Evolutionary conservation across 23 red algal genomes (phyloP).

Genomic region (Chondrus crispus): DNA sequence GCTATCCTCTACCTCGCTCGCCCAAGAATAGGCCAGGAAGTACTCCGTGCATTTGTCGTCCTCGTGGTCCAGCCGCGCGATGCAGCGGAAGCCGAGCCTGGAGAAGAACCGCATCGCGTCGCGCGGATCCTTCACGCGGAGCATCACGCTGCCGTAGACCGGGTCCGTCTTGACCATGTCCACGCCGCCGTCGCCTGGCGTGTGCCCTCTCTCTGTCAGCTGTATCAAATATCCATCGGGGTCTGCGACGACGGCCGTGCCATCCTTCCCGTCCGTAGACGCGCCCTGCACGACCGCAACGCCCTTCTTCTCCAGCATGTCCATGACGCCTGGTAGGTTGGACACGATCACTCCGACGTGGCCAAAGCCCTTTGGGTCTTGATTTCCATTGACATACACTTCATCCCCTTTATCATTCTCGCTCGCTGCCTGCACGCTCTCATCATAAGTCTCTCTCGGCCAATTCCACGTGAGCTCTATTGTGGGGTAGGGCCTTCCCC

Average conservation of each 20-base stretch:
- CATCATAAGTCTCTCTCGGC: constrained; percentile 67
- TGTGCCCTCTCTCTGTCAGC: constrained; percentile 35
- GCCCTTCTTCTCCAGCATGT: constrained; percentile 27
- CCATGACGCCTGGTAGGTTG: constrained; percentile 35
- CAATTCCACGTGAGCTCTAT: constrained; percentile 97
- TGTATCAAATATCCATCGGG: constrained; percentile 86
- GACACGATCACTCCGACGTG: constrained; percentile 78
- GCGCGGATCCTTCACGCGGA: constrained; percentile 75
- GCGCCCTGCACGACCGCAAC: background rate
- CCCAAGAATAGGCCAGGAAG: background rate
- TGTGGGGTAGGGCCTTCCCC: constrained; percentile 80
- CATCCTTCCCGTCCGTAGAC: background rate
- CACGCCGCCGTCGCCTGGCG: background rate
- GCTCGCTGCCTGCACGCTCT: background rate
- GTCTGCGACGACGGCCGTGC: constrained; percentile 56
- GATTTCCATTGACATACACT: constrained; percentile 87
- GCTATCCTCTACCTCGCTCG: background rate
- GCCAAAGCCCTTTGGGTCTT: constrained; percentile 60
- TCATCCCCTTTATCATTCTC: constrained; percentile 32
- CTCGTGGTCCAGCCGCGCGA: constrained; percentile 49
- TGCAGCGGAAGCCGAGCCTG: constrained; percentile 66
- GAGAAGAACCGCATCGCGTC: constrained; percentile 70
- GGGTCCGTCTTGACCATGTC: constrained; percentile 18
- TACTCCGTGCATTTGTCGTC: constrained; percentile 1
- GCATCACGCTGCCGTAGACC: constrained; percentile 72